Conservation (phyloP, 768 basidiomycete genomes). For the Austroboletus festivus region DNA sequence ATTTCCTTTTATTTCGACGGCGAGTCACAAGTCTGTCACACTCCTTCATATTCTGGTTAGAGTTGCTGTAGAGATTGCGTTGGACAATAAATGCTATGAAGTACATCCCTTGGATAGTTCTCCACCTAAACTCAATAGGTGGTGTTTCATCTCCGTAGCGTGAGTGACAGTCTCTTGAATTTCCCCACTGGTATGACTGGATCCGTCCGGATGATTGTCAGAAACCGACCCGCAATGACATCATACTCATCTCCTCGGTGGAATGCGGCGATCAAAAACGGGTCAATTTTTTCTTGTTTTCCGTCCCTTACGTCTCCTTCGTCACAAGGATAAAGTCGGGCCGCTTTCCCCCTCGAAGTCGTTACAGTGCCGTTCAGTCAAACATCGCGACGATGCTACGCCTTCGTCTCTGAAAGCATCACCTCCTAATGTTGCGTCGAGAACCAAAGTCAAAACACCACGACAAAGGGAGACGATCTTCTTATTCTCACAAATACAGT, state of each 20-base stretch:
- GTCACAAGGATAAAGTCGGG: no score
- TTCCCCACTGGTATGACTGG: not conserved
- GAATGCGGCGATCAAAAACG: slow-evolving; percentile 2
- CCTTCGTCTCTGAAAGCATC: no score
- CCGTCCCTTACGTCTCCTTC: no score
- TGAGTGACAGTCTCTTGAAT: not conserved
- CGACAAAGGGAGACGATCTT: not conserved
- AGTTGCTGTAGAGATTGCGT: no score
- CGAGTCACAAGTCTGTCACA: slow-evolving; percentile 19
- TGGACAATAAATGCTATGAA: not conserved
- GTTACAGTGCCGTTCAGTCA: no score
- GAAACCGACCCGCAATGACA: slow-evolving; percentile 11
- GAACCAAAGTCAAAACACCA: no score
- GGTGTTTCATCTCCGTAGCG: slow-evolving; percentile 18
- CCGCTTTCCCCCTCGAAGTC: no score
- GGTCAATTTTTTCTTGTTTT: no score
- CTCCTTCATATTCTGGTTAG: no score
- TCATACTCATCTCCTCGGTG: slow-evolving; percentile 4
- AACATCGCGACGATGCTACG: no score
- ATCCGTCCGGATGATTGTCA: slow-evolving; percentile 12
- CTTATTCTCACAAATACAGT: not conserved
- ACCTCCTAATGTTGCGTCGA: no score
- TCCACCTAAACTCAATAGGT: slow-evolving; percentile 4
- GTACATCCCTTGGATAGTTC: not conserved
- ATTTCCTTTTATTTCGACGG: slow-evolving; percentile 31